Conservation (phyloP, 352 stramenopile species). For the Pythium chondricola region DNA sequence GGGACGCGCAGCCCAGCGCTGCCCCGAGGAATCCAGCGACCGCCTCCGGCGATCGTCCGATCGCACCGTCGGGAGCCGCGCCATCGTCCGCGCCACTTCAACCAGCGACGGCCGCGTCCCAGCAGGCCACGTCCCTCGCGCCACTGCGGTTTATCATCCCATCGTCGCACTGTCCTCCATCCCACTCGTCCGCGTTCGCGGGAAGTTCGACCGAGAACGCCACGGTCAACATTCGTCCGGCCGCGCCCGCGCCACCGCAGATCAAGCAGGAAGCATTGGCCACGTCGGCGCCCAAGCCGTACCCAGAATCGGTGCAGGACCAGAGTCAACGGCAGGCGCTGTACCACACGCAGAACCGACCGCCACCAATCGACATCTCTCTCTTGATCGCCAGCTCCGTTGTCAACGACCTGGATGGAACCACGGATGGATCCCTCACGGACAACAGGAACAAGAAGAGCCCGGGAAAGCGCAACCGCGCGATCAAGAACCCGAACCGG, state of each 20-base stretch:
- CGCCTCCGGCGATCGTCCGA: too few species aligned
- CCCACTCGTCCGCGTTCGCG: not conserved
- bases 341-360: conserved; percentile 14
- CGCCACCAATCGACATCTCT: conserved; percentile 10
- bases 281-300: conserved; percentile 5
- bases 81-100: too few species aligned
- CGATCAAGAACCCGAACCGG: conserved; percentile 49
- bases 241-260: conserved; percentile 6
- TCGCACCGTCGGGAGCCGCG: too few species aligned
- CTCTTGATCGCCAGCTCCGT: not conserved
- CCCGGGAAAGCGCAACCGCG: conserved; percentile 37
- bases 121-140: conserved; percentile 34
- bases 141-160: conserved; percentile 78
- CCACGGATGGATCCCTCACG: not conserved
- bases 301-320: conserved; percentile 12
- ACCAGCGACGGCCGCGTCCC: too few species aligned
- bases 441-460: conserved; percentile 41
- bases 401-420: conserved; percentile 5
- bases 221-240: conserved; percentile 10
- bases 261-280: conserved; percentile 3
- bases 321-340: not conserved
- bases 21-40: too few species aligned
- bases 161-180: conserved; percentile 33
- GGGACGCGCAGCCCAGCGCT: too few species aligned
- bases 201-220: conserved; percentile 7